These are phyloP conservation scores for Nemania sp. DNA, from an alignment of 2,329 filamentous ascomycete species.

Conservation along the genomic window DNA sequence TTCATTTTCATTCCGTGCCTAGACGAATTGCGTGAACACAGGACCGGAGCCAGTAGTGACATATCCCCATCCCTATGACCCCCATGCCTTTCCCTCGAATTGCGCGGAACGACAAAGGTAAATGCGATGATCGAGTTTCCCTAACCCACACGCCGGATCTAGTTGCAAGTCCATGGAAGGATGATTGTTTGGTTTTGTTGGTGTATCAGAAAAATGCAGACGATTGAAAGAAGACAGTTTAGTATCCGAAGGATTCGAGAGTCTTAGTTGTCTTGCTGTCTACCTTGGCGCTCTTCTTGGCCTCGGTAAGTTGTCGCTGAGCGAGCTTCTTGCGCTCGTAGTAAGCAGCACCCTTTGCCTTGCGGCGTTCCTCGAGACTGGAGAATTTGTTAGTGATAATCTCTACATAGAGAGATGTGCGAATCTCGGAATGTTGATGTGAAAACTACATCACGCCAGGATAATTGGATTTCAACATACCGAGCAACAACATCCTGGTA, in stretches of 20 bases:
- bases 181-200: conserved; percentile 49
- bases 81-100: conserved; percentile 51
- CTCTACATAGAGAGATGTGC: background rate
- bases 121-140: conserved; percentile 53
- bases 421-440: background rate
- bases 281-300: conserved; percentile 90
- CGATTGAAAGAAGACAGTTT: conserved; percentile 57
- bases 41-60: conserved; percentile 50
- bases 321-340: conserved; percentile 99
- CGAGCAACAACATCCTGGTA: conserved; percentile 99
- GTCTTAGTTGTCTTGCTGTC: conserved; percentile 88
- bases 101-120: conserved; percentile 50
- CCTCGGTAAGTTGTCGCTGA: conserved; percentile 88
- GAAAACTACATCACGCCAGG: background rate
- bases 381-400: conserved; percentile 41
- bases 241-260: conserved; percentile 93
- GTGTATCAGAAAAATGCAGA: conserved; percentile 50
- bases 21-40: conserved; percentile 52
- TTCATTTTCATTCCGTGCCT: conserved; percentile 54
- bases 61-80: conserved; percentile 49
- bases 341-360: conserved; percentile 99
- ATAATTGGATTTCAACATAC: conserved; percentile 67
- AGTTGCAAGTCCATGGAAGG: conserved; percentile 51
- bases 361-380: conserved; percentile 99
- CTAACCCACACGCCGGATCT: conserved; percentile 54